Conservation (phyloP, 768 basidiomycete species). For the Tricholoma furcatifolium region DNA sequence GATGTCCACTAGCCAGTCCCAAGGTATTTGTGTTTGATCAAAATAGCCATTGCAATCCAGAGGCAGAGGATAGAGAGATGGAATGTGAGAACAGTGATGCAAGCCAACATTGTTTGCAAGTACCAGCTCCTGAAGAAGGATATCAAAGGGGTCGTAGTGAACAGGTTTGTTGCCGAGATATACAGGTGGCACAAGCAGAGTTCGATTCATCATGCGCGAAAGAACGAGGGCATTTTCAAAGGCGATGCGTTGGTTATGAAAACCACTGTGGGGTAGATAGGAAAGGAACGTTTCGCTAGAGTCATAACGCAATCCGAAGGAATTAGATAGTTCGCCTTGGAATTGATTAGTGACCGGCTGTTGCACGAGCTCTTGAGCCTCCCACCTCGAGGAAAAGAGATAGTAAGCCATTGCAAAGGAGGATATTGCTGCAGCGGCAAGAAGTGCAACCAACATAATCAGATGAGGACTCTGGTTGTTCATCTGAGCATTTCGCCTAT, state of each 20-base stretch:
- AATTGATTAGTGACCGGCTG: slow-evolving; percentile 28
- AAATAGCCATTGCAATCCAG: slow-evolving; percentile 62
- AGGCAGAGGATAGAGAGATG: slow-evolving; percentile 33
- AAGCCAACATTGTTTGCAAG: slow-evolving; percentile 53
- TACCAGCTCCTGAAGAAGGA: slow-evolving; percentile 42
- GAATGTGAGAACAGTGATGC: slow-evolving; percentile 45
- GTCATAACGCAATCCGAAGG: slow-evolving; percentile 15
- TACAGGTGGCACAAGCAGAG: slow-evolving; percentile 75
- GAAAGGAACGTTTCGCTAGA: slow-evolving; percentile 51
- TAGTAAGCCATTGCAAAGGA: slow-evolving; percentile 65
- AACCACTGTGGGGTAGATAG: slow-evolving; percentile 82
- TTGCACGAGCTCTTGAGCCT: slow-evolving; percentile 19
- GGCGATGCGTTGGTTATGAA: slow-evolving; percentile 85
- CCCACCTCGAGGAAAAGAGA: slow-evolving; percentile 64
- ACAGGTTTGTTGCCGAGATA: slow-evolving; percentile 62
- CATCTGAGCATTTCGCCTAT: slow-evolving; percentile 10
- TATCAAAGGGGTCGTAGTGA: slow-evolving; percentile 55
- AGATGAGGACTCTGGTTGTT: slow-evolving; percentile 29
- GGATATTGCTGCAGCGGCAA: slow-evolving; percentile 45
- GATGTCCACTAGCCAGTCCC: slow-evolving; percentile 70
- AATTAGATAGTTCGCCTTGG: slow-evolving; percentile 31
- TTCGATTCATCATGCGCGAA: slow-evolving; percentile 67
- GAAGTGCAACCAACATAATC: slow-evolving; percentile 43
- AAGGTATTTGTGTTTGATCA: slow-evolving; percentile 62
- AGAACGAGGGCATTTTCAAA: slow-evolving; percentile 84